Evolutionary conservation across 164 flowering plant genomes (phyloP), one percentile per base, ranked within the genome.

Genomic region (Berberis vulgaris): DNA sequence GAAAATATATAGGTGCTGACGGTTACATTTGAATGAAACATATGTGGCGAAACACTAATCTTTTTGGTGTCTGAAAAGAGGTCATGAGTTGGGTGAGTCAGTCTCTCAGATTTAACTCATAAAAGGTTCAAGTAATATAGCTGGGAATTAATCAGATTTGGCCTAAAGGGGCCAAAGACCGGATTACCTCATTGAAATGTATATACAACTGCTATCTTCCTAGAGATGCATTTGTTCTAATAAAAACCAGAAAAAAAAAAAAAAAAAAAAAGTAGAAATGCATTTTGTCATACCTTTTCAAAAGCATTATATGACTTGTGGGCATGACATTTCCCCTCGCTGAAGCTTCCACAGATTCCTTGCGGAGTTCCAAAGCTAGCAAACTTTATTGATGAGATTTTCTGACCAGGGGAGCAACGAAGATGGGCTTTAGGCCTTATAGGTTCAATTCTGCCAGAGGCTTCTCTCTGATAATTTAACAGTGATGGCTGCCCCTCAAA

Each of bases 341-440:
- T 63, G 55, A 71, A 84, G 71, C 73, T 77, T n/a, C 88, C 88
- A 57, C 86, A 84, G 7, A 62, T 64, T 13, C 88, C 88, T 63
- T 76, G 68, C 40, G 88, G 86, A 54, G 69, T 61, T 45, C 88
- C 88, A 69, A 68, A 84, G 67, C 88, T 84, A 42, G 84, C 86
- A 72, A 84, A 84, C 66, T 81, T 78, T 56, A 84, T 79, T 42
- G 76, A 57, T 3, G 84, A 64, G 57, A 84, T 84, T 45, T 71
- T 76, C 63, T 72, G 79, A 8, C 85, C 86, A 8, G 73, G 69
- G 44, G 81, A 69, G 71, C 86, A 84, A 68, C 66, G 47, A 6
- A 84, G 53, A 70, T 81, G 84, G 42, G 81, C 84, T 76, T 80
- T 84, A 11, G 84, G 65, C 61, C 69, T 71, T 61, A 63, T n/a